A percentile compares a stretch with the other conserved stretches of the same genome.
Conservation (phyloP, 1,284 basidiomycete species). For the Rhodotorula sp. region DNA sequence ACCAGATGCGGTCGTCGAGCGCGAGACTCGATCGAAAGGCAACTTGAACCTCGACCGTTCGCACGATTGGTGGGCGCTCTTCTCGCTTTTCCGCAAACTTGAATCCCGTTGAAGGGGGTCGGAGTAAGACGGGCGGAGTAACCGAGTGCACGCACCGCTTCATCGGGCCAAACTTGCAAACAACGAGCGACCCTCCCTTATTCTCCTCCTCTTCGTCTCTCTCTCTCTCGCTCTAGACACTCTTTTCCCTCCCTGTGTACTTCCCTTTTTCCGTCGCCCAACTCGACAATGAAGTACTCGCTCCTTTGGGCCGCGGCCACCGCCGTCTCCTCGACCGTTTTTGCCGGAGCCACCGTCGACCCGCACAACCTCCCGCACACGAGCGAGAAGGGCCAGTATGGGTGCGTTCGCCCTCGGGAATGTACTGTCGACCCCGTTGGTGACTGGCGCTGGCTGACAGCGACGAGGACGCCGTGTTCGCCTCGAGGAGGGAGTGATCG, state of each 20-base stretch:
- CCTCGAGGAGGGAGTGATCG: no score
- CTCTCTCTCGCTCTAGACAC: neutral
- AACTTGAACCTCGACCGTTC: neutral
- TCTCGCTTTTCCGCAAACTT: no score
- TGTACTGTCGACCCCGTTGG: no score
- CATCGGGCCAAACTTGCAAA: no score
- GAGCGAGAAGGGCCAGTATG: constrained; percentile 24
- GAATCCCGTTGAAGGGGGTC: no score
- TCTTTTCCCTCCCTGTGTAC: no score
- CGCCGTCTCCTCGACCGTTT: neutral
- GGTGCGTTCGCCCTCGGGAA: constrained; percentile 10
- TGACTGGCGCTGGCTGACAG: neutral
- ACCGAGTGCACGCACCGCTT: no score
- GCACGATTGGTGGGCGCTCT: no score
- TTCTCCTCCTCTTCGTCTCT: neutral
- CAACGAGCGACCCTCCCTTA: no score
- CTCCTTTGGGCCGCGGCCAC: neutral
- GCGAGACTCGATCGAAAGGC: neutral
- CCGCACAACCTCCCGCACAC: constrained; percentile 27
- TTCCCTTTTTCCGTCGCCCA: neutral
- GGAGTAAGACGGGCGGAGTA: no score
- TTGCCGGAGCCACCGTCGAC: constrained; percentile 19
- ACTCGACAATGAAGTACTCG: neutral
- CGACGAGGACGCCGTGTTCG: neutral
- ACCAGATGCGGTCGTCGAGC: neutral